Evolutionary conservation across 331 rosid genomes (phyloP).

Genomic region (Erythrophleum ivorense): DNA sequence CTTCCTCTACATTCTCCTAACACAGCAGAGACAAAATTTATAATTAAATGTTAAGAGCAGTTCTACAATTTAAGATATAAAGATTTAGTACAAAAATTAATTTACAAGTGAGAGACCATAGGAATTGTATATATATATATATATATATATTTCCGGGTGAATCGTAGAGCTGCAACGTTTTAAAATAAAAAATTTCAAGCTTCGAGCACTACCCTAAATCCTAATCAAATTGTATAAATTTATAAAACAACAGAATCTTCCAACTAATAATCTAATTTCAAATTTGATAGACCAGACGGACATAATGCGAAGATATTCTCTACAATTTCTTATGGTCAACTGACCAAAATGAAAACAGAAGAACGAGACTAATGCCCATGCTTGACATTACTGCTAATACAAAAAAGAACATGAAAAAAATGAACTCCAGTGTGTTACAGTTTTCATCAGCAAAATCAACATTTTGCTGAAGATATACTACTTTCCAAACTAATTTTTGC

Average conservation of each 20-base stretch:
- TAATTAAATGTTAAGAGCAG: neutral
- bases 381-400: neutral
- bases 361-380: neutral
- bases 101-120: neutral
- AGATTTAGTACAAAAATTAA: neutral
- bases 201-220: neutral
- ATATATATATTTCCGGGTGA: neutral
- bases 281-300: neutral
- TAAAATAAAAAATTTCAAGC: neutral
- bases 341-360: neutral
- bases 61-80: neutral
- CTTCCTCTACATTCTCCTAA: too few species aligned
- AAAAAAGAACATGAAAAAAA: neutral
- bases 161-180: neutral
- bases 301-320: neutral
- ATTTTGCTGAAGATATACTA: neutral
- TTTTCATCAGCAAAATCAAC: conserved; percentile 25
- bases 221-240: neutral
- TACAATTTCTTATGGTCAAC: neutral
- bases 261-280: neutral
- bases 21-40: too few species aligned
- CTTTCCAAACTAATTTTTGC: neutral
- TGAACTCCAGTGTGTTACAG: neutral
- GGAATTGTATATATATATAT: too few species aligned
- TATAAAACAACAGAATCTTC: neutral